Base-by-base conservation (phyloP, 148 eudicot genomes). In the Salicornia ramosissima region DNA sequence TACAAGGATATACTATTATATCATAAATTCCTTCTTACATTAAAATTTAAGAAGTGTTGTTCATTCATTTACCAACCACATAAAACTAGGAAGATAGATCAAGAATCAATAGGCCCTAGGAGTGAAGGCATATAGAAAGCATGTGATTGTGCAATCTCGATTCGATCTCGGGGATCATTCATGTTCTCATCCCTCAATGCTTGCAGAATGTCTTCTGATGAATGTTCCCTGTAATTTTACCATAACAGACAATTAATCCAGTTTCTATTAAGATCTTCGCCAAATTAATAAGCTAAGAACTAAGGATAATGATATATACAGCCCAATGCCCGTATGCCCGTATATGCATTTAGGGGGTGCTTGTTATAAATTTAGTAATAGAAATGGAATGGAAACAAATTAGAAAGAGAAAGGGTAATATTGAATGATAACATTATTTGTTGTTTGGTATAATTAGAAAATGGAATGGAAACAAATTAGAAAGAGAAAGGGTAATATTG, bases 161-260 rank as follows among this genome's bases (percentile, higher is more conserved):
- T 93, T 25, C 98, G 87, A 22, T 93, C 98, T 0, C 98, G 80
- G 0, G 98, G 98, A 79, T 93, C 98, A 56, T 90, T 90, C 92
- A 93, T 73, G 78, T 83, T 90, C 80, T 93, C 98, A 72, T 93
- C 96, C 71, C 96, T 76, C 59, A 93, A 74, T 60, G 96, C 96
- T 78, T 93, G 87, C 29, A 90, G 96, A 65, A 93, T 93, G 30
- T 86, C 91, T 71, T 80, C 70, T 39, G 91, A 53, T 59, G 83
- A 78, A 73, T 80, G 88, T 78, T 92, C 97, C 83, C 97, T 92
- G 88, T 70, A 69, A 64, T 42, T 29, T 34, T 30, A 45, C 45
- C 42, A 50, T 3, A 34, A 19, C 12, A 72, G 31, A 55, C 7
- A 39, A 14, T 25, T 40, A 36, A 57, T n/a, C 22, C 53, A 36